Conservation (phyloP, 768 basidiomycete species). For the Chiua virens region DNA sequence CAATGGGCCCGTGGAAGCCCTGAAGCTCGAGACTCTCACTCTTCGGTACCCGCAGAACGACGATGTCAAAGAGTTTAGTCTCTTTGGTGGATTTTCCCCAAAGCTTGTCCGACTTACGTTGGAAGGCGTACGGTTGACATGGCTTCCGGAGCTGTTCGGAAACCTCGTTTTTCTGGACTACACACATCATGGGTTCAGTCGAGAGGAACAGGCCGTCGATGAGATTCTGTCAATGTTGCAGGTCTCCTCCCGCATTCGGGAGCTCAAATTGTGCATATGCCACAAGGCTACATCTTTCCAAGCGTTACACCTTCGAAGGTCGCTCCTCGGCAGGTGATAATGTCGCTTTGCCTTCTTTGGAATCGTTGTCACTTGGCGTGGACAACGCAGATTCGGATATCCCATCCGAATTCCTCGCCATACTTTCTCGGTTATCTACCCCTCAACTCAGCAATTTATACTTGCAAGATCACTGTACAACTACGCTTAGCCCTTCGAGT, state of each 20-base stretch:
- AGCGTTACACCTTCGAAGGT: conserved; percentile 11
- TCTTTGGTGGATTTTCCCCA: conserved; percentile 64
- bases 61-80: conserved; percentile 62
- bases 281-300: conserved; percentile 29
- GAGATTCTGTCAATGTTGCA: conserved; percentile 61
- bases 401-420: conserved; percentile 55
- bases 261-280: conserved; percentile 58
- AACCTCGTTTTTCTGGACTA: conserved; percentile 68
- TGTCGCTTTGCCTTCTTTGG: conserved; percentile 47
- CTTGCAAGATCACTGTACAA: conserved; percentile 42
- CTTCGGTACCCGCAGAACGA: conserved; percentile 65
- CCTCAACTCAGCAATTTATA: conserved; percentile 49
- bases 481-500: background rate
- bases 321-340: conserved; percentile 29
- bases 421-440: conserved; percentile 49
- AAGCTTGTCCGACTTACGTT: conserved; percentile 53
- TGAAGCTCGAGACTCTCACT: conserved; percentile 51
- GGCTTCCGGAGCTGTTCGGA: conserved; percentile 61
- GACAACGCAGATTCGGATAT: conserved; percentile 60
- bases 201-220: conserved; percentile 51
- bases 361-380: conserved; percentile 48
- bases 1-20: conserved; percentile 36
- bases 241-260: conserved; percentile 50
- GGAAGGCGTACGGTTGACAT: conserved; percentile 63
- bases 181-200: conserved; percentile 68